Conservation (phyloP, 768 basidiomycete genomes). For the Epithele typhae region DNA sequence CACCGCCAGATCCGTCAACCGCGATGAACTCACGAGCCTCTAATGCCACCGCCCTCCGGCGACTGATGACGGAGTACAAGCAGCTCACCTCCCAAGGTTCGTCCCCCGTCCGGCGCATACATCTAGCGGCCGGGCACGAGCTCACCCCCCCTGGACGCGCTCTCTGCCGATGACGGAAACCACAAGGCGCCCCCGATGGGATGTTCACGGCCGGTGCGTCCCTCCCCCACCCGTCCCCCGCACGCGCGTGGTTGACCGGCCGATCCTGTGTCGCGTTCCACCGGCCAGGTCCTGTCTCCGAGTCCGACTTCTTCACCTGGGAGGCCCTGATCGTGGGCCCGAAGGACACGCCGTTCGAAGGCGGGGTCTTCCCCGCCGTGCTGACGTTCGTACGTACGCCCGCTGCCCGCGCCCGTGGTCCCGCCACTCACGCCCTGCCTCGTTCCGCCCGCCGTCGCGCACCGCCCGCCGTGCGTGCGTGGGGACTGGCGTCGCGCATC, state of each 20-base stretch:
- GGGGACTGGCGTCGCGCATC: no score
- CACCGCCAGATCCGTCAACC: no score
- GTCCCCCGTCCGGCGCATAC: not conserved
- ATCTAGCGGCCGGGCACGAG: not conserved
- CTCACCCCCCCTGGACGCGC: no score
- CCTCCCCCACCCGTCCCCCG: slow-evolving; percentile 1
- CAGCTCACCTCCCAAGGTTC: slow-evolving; percentile 76
- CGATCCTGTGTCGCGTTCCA: not conserved
- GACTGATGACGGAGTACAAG: slow-evolving; percentile 92
- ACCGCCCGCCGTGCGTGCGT: no score
- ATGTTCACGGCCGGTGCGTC: slow-evolving; percentile 88
- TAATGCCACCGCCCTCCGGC: slow-evolving; percentile 70
- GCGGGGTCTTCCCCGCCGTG: slow-evolving; percentile 89
- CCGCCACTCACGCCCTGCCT: no score
- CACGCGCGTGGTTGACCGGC: slow-evolving; percentile 5
- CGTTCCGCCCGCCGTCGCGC: no score
- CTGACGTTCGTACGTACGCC: slow-evolving; percentile 76
- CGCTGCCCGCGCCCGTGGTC: no score
- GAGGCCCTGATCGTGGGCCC: slow-evolving; percentile 93
- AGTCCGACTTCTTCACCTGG: slow-evolving; percentile 95
- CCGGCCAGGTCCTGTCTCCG: slow-evolving; percentile 73
- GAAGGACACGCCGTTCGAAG: slow-evolving; percentile 95
- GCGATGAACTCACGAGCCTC: slow-evolving; percentile 52
- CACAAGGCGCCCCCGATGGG: slow-evolving; percentile 76
- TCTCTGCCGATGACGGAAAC: no score